phyloP scores from a whole-genome alignment of 345 rosid species.

The Xanthoceras sorbifolium region DNA sequence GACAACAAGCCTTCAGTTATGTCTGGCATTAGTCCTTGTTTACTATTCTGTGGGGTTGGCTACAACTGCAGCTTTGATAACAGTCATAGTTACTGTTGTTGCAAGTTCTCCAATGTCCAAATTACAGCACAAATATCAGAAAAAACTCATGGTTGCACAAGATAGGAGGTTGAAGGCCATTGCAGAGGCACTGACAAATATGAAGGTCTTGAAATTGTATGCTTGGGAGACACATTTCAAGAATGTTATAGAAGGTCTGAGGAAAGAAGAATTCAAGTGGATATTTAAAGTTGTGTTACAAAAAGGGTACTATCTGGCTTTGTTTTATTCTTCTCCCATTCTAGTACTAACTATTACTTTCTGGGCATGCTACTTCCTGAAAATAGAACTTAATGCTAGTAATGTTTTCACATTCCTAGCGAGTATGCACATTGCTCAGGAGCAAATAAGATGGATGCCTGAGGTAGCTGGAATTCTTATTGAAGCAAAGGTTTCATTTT shows the following conservation, averaged over 20 bases:
- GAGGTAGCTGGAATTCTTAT: constrained; percentile 43
- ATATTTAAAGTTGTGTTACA: too few species aligned
- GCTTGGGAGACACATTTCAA: constrained; percentile 63
- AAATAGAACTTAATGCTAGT: constrained; percentile 43
- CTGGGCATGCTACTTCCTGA: constrained; percentile 47
- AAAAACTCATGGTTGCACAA: constrained; percentile 43
- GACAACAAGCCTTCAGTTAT: constrained; percentile 44
- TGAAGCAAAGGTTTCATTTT: constrained; percentile 53
- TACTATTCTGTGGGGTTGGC: constrained; percentile 51
- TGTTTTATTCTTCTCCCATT: constrained; percentile 49
- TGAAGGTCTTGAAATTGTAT: constrained; percentile 58
- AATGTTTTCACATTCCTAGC: constrained; percentile 57
- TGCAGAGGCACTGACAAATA: constrained; percentile 43
- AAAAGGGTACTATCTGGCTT: constrained; percentile 37
- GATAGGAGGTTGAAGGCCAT: constrained; percentile 41
- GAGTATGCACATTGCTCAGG: constrained; percentile 46
- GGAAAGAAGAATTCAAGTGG: constrained; percentile 53
- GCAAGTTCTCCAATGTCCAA: constrained; percentile 41
- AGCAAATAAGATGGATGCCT: constrained; percentile 50
- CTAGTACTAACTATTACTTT: constrained; percentile 43
- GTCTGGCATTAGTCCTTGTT: constrained; percentile 41
- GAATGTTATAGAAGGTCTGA: constrained; percentile 35
- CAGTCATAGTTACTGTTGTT: constrained; percentile 32
- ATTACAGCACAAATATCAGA: constrained; percentile 41
- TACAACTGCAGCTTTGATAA: constrained; percentile 39